Evolutionary conservation across 1,284 basidiomycete genomes (phyloP).

Genomic region (Golubevia sp.): DNA sequence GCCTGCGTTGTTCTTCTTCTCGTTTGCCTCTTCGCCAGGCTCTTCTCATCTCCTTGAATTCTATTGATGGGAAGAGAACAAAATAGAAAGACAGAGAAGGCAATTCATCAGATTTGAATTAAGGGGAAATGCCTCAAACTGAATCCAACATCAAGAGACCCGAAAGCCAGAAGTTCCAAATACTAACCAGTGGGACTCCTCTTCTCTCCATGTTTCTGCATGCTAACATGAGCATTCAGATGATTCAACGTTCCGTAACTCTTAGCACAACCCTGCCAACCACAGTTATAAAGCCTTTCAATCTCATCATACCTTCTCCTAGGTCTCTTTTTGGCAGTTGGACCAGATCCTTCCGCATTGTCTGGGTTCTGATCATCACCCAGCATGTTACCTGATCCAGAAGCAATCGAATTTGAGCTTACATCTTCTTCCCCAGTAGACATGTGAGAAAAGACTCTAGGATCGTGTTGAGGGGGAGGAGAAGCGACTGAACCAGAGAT

Average conservation of each 20-base stretch:
- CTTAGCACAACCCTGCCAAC: slow-evolving; percentile 80
- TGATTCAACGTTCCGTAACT: slow-evolving; percentile 86
- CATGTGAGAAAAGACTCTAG: not conserved
- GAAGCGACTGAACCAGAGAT: not conserved
- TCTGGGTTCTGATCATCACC: slow-evolving; percentile 1
- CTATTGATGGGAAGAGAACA: slow-evolving; percentile 3
- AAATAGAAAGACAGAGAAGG: too few species aligned
- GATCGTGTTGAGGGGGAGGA: not conserved
- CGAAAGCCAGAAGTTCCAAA: too few species aligned
- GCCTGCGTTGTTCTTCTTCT: slow-evolving; percentile 41
- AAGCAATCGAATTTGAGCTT: not conserved
- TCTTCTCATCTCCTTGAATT: slow-evolving; percentile 55
- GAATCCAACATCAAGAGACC: too few species aligned
- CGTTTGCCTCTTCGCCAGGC: slow-evolving; percentile 48
- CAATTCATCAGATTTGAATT: too few species aligned
- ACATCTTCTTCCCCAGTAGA: not conserved
- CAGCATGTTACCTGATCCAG: not conserved
- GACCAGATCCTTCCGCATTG: not conserved
- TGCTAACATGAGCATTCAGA: slow-evolving; percentile 86
- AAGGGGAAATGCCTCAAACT: too few species aligned
- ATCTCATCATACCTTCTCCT: slow-evolving; percentile 65
- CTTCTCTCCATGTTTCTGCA: slow-evolving; percentile 87
- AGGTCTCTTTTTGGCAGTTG: slow-evolving; percentile 39
- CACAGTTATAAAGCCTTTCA: slow-evolving; percentile 84
- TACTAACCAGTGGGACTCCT: slow-evolving; percentile 77